A percentile compares a stretch with the other conserved stretches of the same genome.
phyloP scores from a whole-genome alignment of 2,329 filamentous ascomycete species.

The Fusarium sp. region DNA sequence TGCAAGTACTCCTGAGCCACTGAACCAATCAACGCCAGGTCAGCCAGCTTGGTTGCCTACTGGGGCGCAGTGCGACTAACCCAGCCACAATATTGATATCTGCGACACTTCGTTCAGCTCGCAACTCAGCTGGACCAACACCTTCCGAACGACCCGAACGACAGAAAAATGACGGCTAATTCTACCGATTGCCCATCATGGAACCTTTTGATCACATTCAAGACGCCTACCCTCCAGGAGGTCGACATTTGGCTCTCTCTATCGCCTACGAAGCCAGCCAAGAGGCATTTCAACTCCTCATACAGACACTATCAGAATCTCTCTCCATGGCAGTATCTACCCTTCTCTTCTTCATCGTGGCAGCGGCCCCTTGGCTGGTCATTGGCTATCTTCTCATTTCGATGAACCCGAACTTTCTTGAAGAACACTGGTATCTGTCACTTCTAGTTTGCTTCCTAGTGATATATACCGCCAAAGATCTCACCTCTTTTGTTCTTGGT shows the following conservation, averaged over 20 bases:
- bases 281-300: background rate
- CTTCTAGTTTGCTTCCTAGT: background rate
- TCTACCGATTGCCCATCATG: background rate
- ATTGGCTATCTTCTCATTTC: background rate
- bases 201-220: background rate
- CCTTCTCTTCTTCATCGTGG: background rate
- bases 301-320: background rate
- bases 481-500: background rate
- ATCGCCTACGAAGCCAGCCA: background rate
- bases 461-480: background rate
- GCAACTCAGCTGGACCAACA: background rate
- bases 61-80: background rate
- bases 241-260: background rate
- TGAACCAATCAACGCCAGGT: background rate
- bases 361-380: background rate
- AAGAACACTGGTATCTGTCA: background rate
- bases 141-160: background rate
- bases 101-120: background rate
- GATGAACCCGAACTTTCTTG: background rate
- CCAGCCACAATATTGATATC: background rate
- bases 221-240: background rate
- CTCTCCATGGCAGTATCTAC: background rate
- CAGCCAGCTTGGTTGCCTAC: background rate
- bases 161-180: no score
- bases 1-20: background rate